Evolutionary conservation across 768 basidiomycete genomes (phyloP).

Genomic region (Tricholoma flavovirens): DNA sequence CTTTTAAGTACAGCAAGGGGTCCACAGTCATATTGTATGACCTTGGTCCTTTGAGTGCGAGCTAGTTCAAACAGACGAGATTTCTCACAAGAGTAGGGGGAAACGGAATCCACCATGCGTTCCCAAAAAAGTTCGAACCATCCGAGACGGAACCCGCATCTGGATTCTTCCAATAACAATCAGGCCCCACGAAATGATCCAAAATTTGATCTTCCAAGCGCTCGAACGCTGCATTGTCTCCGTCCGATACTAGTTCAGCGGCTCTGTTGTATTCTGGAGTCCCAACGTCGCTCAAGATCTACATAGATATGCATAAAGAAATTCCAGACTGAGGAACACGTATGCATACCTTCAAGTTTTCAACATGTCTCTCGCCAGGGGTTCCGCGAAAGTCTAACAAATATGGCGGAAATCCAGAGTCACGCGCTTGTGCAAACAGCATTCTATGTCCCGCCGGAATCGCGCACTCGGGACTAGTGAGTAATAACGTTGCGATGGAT

Average conservation of each 20-base stretch:
- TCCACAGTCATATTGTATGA: slow-evolving; percentile 66
- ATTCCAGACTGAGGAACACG: not conserved
- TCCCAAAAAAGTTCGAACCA: slow-evolving; percentile 57
- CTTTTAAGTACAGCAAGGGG: slow-evolving; percentile 41
- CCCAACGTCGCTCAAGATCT: slow-evolving; percentile 76
- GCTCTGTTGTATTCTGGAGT: slow-evolving; percentile 48
- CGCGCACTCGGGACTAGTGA: slow-evolving; percentile 51
- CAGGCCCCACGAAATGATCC: slow-evolving; percentile 58
- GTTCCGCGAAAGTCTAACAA: slow-evolving; percentile 57
- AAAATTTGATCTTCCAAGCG: slow-evolving; percentile 49
- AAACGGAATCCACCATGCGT: slow-evolving; percentile 78
- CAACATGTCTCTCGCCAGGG: slow-evolving; percentile 67
- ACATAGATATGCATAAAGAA: not conserved
- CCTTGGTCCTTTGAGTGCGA: slow-evolving; percentile 29
- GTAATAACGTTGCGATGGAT: slow-evolving; percentile 57
- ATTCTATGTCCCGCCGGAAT: slow-evolving; percentile 58
- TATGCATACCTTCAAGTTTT: slow-evolving; percentile 63
- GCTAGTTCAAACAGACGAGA: not conserved
- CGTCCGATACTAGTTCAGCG: slow-evolving; percentile 38
- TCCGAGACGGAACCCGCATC: slow-evolving; percentile 22
- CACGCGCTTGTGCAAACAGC: slow-evolving; percentile 50
- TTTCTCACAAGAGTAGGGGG: slow-evolving; percentile 58
- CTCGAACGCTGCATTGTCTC: slow-evolving; percentile 41
- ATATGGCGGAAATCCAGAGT: slow-evolving; percentile 63
- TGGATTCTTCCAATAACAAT: slow-evolving; percentile 59